These are phyloP conservation scores for Agaricus subrufescens DNA, from an alignment of 768 basidiomycete genomes.

Conservation along the genomic window DNA sequence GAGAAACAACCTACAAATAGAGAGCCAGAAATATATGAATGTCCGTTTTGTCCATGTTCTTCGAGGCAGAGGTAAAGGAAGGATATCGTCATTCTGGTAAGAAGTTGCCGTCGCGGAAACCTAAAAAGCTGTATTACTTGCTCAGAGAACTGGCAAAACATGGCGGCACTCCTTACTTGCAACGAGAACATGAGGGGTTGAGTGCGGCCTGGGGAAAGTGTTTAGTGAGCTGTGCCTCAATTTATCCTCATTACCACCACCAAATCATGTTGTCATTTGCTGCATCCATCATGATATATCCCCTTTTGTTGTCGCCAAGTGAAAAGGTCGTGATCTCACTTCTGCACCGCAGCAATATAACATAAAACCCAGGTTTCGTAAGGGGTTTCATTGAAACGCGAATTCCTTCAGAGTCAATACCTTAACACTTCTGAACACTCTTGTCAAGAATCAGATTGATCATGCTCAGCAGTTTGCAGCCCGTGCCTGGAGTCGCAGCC, in stretches of 20 bases:
- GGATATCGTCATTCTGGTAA: slow-evolving; percentile 4
- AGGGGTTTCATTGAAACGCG: too few relatives aligned
- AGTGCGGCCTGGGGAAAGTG: background rate
- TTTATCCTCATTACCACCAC: background rate
- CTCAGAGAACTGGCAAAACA: background rate
- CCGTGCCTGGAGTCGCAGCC: too few relatives aligned
- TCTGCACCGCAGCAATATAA: too few relatives aligned
- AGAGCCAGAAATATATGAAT: slow-evolving; percentile 5
- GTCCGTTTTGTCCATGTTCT: slow-evolving; percentile 4
- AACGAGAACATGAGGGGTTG: background rate
- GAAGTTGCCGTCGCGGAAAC: slow-evolving; percentile 2
- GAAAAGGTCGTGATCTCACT: too few relatives aligned
- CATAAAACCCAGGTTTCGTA: too few relatives aligned
- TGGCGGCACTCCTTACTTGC: background rate
- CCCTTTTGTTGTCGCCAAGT: too few relatives aligned
- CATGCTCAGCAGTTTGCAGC: too few relatives aligned
- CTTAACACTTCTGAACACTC: too few relatives aligned
- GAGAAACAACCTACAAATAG: background rate
- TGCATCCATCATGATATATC: too few relatives aligned
- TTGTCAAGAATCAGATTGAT: too few relatives aligned
- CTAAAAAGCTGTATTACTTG: background rate
- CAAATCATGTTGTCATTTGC: too few relatives aligned
- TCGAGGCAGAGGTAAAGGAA: background rate
- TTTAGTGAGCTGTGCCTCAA: background rate
- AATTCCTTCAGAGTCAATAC: too few relatives aligned